A percentile compares a stretch with the other conserved stretches of the same genome.
These are phyloP conservation scores for Akanthomyces uredinophilus DNA, from an alignment of 2,329 filamentous ascomycete genomes.

Conservation along the genomic window DNA sequence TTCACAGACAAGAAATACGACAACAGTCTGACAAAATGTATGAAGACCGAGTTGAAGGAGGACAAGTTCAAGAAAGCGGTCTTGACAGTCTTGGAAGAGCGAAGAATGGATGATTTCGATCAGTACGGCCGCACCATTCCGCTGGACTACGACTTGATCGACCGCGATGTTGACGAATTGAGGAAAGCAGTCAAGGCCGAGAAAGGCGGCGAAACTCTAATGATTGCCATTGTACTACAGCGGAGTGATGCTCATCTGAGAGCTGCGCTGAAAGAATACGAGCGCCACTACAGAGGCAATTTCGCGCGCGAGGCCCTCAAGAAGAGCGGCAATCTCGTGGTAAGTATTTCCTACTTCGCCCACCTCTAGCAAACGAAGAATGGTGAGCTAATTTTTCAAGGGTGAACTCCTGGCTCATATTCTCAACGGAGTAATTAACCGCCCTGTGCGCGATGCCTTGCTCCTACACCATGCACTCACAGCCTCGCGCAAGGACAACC, in stretches of 20 bases:
- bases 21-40: constrained; percentile 75
- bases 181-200: constrained; percentile 63
- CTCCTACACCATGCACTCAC: constrained; percentile 86
- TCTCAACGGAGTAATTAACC: constrained; percentile 94
- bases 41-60: constrained; percentile 87
- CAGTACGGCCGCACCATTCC: constrained; percentile 53
- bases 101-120: constrained; percentile 76
- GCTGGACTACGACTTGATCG: constrained; percentile 55
- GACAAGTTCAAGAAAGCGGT: constrained; percentile 95
- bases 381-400: constrained; percentile 39
- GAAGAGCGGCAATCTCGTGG: constrained; percentile 88
- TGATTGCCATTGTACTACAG: constrained; percentile 78
- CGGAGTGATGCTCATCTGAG: constrained; percentile 77
- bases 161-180: constrained; percentile 68
- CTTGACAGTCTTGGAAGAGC: constrained; percentile 74
- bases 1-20: constrained; percentile 91
- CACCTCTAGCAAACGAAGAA: constrained; percentile 13
- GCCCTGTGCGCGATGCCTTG: constrained; percentile 85
- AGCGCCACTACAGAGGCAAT: constrained; percentile 66
- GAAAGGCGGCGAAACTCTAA: constrained; percentile 79
- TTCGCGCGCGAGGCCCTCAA: constrained; percentile 83
- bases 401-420: constrained; percentile 93
- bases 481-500: constrained; percentile 61
- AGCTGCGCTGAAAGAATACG: constrained; percentile 74
- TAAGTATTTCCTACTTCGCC: constrained; percentile 45